Evolutionary conservation across 768 basidiomycete species (phyloP).

Genomic region (Mrakia hoshinonis): DNA sequence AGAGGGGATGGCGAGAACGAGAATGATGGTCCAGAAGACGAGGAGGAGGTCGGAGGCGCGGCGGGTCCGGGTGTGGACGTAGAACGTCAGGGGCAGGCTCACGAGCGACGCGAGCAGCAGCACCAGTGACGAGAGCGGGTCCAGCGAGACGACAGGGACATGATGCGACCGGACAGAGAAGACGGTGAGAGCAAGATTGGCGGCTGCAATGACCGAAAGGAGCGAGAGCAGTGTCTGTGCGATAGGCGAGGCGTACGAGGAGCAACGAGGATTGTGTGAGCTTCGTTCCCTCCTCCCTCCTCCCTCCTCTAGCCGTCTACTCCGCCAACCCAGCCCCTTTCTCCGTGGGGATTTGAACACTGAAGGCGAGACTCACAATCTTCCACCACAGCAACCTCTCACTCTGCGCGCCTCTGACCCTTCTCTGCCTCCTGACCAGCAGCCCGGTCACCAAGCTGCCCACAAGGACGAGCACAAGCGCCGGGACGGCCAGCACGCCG

Average conservation of each 20-base stretch:
- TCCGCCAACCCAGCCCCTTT: not conserved
- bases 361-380: conserved; percentile 49
- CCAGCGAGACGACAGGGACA: conserved; percentile 44
- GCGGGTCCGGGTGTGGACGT: conserved; percentile 63
- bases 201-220: conserved; percentile 35
- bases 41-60: conserved; percentile 64
- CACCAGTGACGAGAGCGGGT: conserved; percentile 52
- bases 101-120: conserved; percentile 39
- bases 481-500: conserved; percentile 43
- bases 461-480: not conserved
- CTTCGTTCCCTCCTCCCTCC: not conserved
- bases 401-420: conserved; percentile 45
- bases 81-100: conserved; percentile 48
- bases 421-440: conserved; percentile 37
- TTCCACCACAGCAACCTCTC: conserved; percentile 53
- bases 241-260: not conserved
- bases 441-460: conserved; percentile 42
- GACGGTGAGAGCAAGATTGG: conserved; percentile 47
- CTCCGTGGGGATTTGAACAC: not conserved
- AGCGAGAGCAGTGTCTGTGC: conserved; percentile 29
- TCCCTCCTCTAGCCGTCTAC: not conserved
- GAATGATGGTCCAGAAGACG: conserved; percentile 71
- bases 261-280: not conserved
- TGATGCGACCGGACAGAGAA: conserved; percentile 45
- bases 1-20: conserved; percentile 50